Percentiles rank a stretch among this genome's conserved stretches.
Evolutionary conservation across 1,139 yeast species (phyloP).

Genomic region (Saccharomyces hybrid): DNA sequence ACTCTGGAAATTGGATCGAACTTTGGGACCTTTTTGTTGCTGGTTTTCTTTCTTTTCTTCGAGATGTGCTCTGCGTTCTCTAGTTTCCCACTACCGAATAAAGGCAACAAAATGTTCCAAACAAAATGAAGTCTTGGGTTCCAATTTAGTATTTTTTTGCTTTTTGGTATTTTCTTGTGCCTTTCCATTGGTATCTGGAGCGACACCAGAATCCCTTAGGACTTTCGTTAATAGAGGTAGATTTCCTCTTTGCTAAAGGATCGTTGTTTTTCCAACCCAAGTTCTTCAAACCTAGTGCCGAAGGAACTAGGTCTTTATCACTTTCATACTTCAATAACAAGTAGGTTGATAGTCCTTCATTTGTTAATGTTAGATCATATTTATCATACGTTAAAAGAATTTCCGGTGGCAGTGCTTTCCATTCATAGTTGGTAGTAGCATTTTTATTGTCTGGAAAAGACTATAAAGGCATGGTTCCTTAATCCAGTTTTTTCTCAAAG

Average conservation of each 20-base stretch:
- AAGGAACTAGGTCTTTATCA: conserved; percentile 3
- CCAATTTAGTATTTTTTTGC: conserved; percentile 60
- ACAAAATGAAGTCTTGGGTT: conserved; percentile 73
- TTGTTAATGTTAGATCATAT: conserved; percentile 51
- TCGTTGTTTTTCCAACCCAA: conserved; percentile 61
- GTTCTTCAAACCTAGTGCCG: conserved; percentile 17
- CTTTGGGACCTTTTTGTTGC: conserved; percentile 23
- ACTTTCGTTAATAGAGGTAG: conserved; percentile 53
- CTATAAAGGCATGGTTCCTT: conserved; percentile 75
- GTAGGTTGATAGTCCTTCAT: conserved; percentile 77
- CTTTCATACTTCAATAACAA: conserved; percentile 37
- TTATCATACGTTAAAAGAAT: conserved; percentile 42
- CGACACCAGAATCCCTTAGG: conserved; percentile 46
- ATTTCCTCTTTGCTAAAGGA: conserved; percentile 67
- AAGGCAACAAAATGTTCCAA: conserved; percentile 59
- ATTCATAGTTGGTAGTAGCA: conserved; percentile 26
- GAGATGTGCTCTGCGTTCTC: conserved; percentile 26
- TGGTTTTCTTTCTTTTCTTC: conserved; percentile 34
- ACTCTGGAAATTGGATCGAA: conserved; percentile 48
- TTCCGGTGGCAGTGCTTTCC: conserved; percentile 29
- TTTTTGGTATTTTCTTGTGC: conserved; percentile 30
- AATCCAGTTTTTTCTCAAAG: conserved; percentile 71
- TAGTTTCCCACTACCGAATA: conserved; percentile 26
- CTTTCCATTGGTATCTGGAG: conserved; percentile 36
- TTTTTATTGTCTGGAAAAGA: conserved; percentile 46